Base-by-base conservation (phyloP, 2,329 filamentous ascomycete genomes). In the Drechslerella dactyloides region DNA sequence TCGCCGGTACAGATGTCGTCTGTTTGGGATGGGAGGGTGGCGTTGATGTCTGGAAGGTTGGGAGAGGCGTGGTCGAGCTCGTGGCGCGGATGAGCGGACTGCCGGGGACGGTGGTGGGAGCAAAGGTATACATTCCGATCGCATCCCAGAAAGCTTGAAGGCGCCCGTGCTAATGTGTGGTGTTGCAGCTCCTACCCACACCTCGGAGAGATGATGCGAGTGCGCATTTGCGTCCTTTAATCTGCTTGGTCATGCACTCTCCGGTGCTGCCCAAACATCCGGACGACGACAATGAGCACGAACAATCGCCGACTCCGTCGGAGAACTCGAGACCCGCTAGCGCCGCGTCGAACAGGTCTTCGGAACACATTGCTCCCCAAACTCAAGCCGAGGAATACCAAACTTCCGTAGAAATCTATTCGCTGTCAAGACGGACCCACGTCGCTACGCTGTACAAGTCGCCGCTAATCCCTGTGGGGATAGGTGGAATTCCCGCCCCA, bases 71-170 rank as follows among this genome's bases (percentile, higher is more conserved):
- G 35, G 58, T 81, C 58, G 78, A 77, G 48, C 77, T 82, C 56
- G 79, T 84, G 1, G 78, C 79, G 7, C 80, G 80, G 53, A 74
- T 81, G 44, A 80, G 81, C 73, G 63, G 60, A 7, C 69, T 76
- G 27, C 75, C 82, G 4, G 82, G 78, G 0, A 74, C 73, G 5
- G 77, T 78, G 0, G 80, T 78, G 8, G 76, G 73, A 40, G 75
- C 75, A 55, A 77, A 77, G 75, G 76, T 77, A 75, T 48, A 50
- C 48, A 1, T 37, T 48, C 2, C 53, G 23, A 46, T 44, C 2
- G 48, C 5, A 44, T 56, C 56, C 53, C 11, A 30, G 46, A 56
- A 27, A 21, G 11, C 48, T 10, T 56, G 13, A 52, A 53, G 48
- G 50, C 61, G 40, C 62, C 50, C 44, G 50, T 21, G 17, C 65